Conservation (phyloP, 2,329 filamentous ascomycete genomes). For the Ophiostoma perfectum region DNA sequence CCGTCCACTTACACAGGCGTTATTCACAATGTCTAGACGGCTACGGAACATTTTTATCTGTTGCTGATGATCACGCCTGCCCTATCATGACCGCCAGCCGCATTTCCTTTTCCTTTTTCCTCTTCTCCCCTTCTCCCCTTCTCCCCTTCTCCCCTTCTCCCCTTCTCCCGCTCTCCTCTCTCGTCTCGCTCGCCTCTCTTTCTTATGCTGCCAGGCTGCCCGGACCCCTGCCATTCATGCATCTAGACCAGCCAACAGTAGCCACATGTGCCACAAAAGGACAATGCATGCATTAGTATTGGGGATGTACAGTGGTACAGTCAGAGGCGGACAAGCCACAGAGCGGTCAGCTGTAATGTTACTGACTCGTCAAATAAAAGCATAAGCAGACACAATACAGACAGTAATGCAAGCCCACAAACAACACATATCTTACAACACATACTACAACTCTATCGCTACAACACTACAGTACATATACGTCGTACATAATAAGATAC, state of each 20-base stretch:
- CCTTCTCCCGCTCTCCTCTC: not conserved
- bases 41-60: not conserved
- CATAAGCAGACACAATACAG: no score
- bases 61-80: not conserved
- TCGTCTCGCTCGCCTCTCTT: no score
- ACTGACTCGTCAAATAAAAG: no score
- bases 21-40: not conserved
- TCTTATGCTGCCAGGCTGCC: no score
- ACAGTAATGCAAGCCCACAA: no score
- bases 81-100: slow-evolving; percentile 12
- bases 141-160: not conserved
- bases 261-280: slow-evolving; percentile 1
- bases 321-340: not conserved
- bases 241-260: not conserved
- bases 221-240: no score
- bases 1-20: not conserved
- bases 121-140: not conserved
- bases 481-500: no score
- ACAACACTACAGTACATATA: no score
- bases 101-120: not conserved
- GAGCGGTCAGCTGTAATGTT: not conserved
- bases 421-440: no score
- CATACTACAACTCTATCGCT: no score
- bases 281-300: slow-evolving; percentile 8
- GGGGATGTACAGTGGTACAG: not conserved